Evolutionary conservation across 208 protist genomes (phyloP).

Genomic region (Trypanosoma conorhini): DNA sequence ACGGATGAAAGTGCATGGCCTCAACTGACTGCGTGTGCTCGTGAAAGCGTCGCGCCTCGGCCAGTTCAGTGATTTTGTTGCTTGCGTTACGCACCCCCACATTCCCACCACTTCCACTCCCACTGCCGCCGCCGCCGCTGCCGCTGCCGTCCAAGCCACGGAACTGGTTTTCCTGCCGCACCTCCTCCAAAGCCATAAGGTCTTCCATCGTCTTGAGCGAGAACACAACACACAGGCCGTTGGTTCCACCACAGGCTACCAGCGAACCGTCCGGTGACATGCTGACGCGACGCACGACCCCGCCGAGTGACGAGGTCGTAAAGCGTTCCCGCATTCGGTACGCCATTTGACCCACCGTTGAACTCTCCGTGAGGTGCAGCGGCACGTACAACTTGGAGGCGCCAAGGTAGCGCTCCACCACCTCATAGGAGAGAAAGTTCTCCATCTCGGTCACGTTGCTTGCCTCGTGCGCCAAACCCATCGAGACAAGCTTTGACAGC

Average conservation of each 20-base stretch:
- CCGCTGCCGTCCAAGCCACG: conserved; percentile 41
- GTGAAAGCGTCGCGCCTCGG: conserved; percentile 66
- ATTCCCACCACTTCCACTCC: conserved; percentile 16
- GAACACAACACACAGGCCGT: conserved; percentile 69
- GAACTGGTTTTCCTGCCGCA: conserved; percentile 56
- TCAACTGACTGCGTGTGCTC: conserved; percentile 78
- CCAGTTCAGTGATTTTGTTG: conserved; percentile 84
- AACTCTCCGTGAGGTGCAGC: conserved; percentile 49
- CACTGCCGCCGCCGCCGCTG: conserved; percentile 10
- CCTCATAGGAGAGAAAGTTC: conserved; percentile 43
- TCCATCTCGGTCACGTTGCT: conserved; percentile 37
- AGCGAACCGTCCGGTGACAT: conserved; percentile 77
- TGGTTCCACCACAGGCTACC: conserved; percentile 62
- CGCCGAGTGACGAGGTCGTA: conserved; percentile 61
- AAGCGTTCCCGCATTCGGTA: conserved; percentile 74
- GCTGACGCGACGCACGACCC: conserved; percentile 57
- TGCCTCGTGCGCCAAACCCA: conserved; percentile 49
- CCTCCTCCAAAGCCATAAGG: conserved; percentile 56
- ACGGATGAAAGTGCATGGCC: conserved; percentile 80
- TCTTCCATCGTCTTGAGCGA: conserved; percentile 77
- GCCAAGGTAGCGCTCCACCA: conserved; percentile 78
- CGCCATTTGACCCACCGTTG: conserved; percentile 46
- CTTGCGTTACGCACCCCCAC: conserved; percentile 43
- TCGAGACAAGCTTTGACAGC: conserved; percentile 43
- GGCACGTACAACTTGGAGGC: conserved; percentile 78